Conservation (phyloP, 1,284 basidiomycete species). For the Cutaneotrichosporon spelunceum region DNA sequence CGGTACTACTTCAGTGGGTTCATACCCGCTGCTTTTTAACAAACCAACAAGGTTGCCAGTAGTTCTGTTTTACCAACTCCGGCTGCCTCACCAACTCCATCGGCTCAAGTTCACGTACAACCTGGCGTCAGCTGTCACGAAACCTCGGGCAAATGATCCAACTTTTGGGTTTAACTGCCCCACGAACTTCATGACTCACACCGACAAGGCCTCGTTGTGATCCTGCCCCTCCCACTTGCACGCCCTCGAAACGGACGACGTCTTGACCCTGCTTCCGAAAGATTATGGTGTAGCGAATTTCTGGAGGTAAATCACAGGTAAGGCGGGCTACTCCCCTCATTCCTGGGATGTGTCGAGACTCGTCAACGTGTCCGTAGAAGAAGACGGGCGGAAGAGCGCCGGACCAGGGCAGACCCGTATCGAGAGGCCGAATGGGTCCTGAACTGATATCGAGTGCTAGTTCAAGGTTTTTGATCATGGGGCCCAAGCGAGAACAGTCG, state of each 20-base stretch:
- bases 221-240: slow-evolving; percentile 41
- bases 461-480: not conserved
- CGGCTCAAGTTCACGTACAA: not conserved
- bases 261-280: slow-evolving; percentile 42
- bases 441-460: not conserved
- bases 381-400: slow-evolving; percentile 35
- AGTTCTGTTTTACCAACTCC: not conserved
- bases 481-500: not conserved
- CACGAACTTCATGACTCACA: slow-evolving; percentile 4
- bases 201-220: slow-evolving; percentile 44
- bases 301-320: slow-evolving; percentile 43
- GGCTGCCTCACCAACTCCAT: not conserved
- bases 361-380: slow-evolving; percentile 33
- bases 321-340: slow-evolving; percentile 31
- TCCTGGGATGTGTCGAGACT: not conserved
- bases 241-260: slow-evolving; percentile 29
- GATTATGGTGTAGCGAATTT: slow-evolving; percentile 45
- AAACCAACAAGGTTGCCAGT: not conserved
- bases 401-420: slow-evolving; percentile 31
- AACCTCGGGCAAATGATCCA: not conserved
- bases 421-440: not conserved
- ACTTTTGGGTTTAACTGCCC: not conserved
- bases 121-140: not conserved
- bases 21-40: not conserved
- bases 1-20: not conserved